phyloP scores from a whole-genome alignment of 1,139 yeast genomes.

The Debaryomycetaceae sp. region DNA sequence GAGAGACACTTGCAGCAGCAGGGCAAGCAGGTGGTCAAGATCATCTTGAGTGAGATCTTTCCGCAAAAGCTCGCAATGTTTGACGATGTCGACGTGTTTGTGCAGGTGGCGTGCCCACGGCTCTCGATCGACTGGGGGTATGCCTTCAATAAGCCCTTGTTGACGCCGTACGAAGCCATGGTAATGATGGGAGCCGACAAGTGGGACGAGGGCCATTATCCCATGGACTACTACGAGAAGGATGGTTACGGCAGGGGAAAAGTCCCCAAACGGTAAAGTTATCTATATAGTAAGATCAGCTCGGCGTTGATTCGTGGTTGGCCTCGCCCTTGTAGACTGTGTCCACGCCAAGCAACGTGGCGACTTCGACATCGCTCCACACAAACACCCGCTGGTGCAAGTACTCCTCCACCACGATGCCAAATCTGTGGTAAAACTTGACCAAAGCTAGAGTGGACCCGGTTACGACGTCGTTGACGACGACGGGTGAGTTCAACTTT shows the following conservation, averaged over 20 bases:
- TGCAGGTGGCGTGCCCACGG: conserved; percentile 97
- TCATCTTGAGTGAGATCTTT: conserved; percentile 85
- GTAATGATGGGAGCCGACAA: conserved; percentile 75
- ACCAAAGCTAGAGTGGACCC: conserved; percentile 46
- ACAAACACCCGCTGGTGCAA: conserved; percentile 33
- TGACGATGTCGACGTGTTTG: conserved; percentile 90
- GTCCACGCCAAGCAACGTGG: conserved; percentile 63
- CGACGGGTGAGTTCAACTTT: conserved; percentile 58
- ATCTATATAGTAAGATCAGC: background rate
- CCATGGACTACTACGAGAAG: conserved; percentile 91
- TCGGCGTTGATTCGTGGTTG: no score
- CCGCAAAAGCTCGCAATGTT: conserved; percentile 93
- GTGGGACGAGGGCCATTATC: conserved; percentile 69
- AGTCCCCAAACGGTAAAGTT: conserved; percentile 35
- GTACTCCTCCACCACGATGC: conserved; percentile 34
- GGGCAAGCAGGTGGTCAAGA: conserved; percentile 72
- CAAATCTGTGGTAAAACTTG: conserved; percentile 49
- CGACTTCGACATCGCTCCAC: conserved; percentile 58
- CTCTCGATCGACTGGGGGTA: conserved; percentile 98
- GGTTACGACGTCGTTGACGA: conserved; percentile 52
- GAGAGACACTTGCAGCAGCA: conserved; percentile 47
- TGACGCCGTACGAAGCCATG: conserved; percentile 97
- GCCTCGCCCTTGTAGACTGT: conserved; percentile 17
- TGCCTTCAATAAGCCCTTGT: conserved; percentile 85
- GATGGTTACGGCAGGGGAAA: conserved; percentile 94